Percentiles rank a stretch among this genome's conserved stretches.
Conservation (phyloP, 2,329 filamentous ascomycete genomes). For the Drechslera avenae region DNA sequence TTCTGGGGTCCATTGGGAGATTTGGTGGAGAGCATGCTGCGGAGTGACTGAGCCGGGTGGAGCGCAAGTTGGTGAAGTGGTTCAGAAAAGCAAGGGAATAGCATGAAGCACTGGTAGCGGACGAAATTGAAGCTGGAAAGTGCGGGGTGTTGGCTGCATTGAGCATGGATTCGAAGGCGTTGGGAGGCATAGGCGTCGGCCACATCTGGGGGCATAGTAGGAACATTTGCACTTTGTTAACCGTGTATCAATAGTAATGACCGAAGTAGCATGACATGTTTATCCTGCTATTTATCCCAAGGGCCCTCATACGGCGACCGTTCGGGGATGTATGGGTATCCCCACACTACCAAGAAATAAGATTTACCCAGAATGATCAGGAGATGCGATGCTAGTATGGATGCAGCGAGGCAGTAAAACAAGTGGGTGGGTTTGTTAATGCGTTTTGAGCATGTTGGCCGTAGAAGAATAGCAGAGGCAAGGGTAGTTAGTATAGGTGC, state of each 20-base stretch:
- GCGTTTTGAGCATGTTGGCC: no score
- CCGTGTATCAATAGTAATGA: constrained; percentile 23
- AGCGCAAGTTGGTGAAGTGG: not conserved
- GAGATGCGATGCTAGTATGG: no score
- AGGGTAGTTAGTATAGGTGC: no score
- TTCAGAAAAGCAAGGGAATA: no score
- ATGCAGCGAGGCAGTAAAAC: no score
- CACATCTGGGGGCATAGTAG: constrained; percentile 9
- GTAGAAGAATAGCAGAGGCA: no score
- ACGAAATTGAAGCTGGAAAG: not conserved
- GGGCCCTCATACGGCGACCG: not conserved
- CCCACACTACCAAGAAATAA: no score
- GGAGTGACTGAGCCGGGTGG: constrained; percentile 65
- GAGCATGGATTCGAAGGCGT: constrained; percentile 11
- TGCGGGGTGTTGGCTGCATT: not conserved
- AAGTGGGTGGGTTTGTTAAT: no score
- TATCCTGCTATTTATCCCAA: not conserved
- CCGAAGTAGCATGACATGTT: not conserved
- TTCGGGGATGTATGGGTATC: not conserved
- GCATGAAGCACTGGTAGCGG: not conserved
- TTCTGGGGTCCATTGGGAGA: constrained; percentile 97
- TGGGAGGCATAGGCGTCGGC: not conserved
- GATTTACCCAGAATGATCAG: no score
- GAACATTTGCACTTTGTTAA: constrained; percentile 16
- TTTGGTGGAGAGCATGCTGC: constrained; percentile 95